These are phyloP conservation scores for Trichoderma erinaceum DNA, from an alignment of 495 filamentous ascomycete species.

Conservation along the genomic window DNA sequence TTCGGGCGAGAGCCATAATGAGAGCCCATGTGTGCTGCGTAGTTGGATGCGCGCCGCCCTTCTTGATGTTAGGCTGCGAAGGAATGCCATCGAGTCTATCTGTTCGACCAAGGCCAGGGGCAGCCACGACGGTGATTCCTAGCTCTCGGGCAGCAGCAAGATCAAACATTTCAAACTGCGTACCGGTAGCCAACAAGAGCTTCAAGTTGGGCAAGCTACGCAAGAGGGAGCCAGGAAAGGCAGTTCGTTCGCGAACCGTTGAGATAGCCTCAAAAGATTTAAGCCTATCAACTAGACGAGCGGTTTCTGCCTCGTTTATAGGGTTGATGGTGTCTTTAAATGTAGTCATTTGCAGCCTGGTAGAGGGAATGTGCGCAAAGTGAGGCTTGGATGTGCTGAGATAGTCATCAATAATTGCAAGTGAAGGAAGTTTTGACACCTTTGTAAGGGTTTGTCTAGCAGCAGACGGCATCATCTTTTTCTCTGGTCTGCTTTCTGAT, in stretches of 20 bases:
- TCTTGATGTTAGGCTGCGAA: background rate
- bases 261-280: slow-evolving; percentile 64
- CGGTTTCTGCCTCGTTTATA: slow-evolving; percentile 54
- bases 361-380: slow-evolving; percentile 19
- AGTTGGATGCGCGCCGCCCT: slow-evolving; percentile 28
- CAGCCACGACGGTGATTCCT: slow-evolving; percentile 53
- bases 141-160: slow-evolving; percentile 44
- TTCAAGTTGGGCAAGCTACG: slow-evolving; percentile 57
- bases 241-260: slow-evolving; percentile 60
- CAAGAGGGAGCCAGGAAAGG: slow-evolving; percentile 51
- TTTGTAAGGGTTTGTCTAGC: background rate
- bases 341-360: slow-evolving; percentile 42
- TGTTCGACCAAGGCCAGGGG: slow-evolving; percentile 32
- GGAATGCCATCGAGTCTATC: slow-evolving; percentile 8
- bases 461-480: background rate
- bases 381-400: slow-evolving; percentile 21
- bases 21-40: slow-evolving; percentile 62
- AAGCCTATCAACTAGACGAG: slow-evolving; percentile 55
- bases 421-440: slow-evolving; percentile 10
- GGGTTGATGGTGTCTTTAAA: slow-evolving; percentile 62
- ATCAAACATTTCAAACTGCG: slow-evolving; percentile 56
- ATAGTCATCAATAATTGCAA: slow-evolving; percentile 25
- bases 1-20: slow-evolving; percentile 51
- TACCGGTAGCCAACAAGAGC: slow-evolving; percentile 57
- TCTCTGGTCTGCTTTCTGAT: background rate